Base-by-base conservation (phyloP, 2,329 filamentous ascomycete species). In the Aspergillus jensenii region DNA sequence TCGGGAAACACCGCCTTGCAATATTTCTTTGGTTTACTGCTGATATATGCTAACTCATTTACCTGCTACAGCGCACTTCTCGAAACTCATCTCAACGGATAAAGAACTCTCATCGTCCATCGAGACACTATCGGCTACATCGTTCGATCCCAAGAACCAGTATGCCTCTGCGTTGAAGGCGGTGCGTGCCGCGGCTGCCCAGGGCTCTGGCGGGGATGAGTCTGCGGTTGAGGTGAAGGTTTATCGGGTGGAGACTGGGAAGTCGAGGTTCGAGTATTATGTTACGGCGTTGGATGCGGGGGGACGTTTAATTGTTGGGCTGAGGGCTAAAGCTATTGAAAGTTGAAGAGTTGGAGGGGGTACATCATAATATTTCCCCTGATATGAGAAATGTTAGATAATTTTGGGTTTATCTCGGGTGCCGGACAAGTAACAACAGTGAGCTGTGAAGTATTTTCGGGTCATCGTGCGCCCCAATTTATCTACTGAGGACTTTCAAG, bases 241-340 rank as follows among this genome's bases (percentile, higher is more conserved):
- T 21, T 96, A 95, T 69, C 81, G 84, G 53, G 85, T 96, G 8
- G 78, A 81, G 58, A 79, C 84, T 66, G 86, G 84, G 45, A 78
- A 79, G 12, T 85, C 87, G 25, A 83, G 88, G 70, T 81, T 82
- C 14, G 90, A 96, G 76, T 96, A 96, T 74, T 96, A 88, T 83
- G 78, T 96, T 58, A 78, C 96, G 47, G 85, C 84, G 21, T 72
- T 89, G 65, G 82, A 87, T 67, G 76, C 76, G 15, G 78, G 82
- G 51, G 82, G 81, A 12, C 82, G 81, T 17, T 83, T 81, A 75
- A 68, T 96, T 59, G 86, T 96, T 7, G 93, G 93, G 14, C 81
- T 89, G 56, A 93, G 91, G 81, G 90, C 88, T 11, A 78, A 91
- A 76, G 85, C 88, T 25, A 81, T 96, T 62, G 92, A 96, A 81